Evolutionary conservation across 768 basidiomycete species (phyloP).

Genomic region (Xerocomellus dryophilus): DNA sequence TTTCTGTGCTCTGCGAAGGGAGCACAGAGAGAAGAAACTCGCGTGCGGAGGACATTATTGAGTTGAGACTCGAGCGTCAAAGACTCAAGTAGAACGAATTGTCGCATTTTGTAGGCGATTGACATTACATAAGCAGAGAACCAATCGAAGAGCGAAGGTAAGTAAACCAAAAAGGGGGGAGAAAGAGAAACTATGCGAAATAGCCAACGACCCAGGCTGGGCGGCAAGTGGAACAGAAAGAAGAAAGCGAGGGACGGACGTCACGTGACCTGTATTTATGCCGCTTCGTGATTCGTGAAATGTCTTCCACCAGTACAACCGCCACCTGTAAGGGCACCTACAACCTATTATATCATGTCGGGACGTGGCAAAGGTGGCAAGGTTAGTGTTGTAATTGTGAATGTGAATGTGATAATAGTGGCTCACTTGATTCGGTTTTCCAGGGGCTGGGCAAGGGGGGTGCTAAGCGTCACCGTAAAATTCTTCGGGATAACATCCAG

Average conservation of each 20-base stretch:
- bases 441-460: slow-evolving; percentile 83
- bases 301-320: neutral
- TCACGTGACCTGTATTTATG: slow-evolving; percentile 9
- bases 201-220: neutral
- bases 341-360: slow-evolving; percentile 50
- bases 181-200: neutral
- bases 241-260: neutral
- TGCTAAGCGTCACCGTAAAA: slow-evolving; percentile 81
- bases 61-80: too few species aligned
- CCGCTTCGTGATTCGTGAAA: neutral
- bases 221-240: neutral
- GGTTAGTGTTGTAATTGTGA: slow-evolving; percentile 20
- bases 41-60: slow-evolving; percentile 9
- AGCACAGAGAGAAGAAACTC: slow-evolving; percentile 32
- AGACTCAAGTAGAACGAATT: too few species aligned
- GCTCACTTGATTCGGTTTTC: neutral
- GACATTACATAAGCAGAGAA: neutral
- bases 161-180: neutral
- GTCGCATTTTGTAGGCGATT: too few species aligned
- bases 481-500: slow-evolving; percentile 73
- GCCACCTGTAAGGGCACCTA: neutral
- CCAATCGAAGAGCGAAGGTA: neutral
- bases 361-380: slow-evolving; percentile 87
- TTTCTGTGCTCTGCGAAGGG: slow-evolving; percentile 12
- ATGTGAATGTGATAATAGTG: neutral